Conservation (phyloP, 805 yeast species). For the Saturnispora bothae region DNA sequence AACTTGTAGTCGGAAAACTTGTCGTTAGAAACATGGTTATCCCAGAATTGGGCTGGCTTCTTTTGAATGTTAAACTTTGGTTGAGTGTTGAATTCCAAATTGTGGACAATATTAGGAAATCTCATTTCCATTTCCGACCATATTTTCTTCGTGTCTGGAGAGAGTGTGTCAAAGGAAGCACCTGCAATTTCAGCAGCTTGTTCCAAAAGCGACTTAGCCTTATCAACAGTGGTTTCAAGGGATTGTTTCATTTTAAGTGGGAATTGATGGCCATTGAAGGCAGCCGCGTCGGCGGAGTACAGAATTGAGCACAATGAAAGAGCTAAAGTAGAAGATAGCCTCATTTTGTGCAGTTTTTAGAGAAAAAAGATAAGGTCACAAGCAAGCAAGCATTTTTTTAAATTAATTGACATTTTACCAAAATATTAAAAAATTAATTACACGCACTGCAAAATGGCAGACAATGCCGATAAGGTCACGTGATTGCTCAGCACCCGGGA, state of each 20-base stretch:
- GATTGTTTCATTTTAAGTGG: slow-evolving; percentile 9
- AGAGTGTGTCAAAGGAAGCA: slow-evolving; percentile 38
- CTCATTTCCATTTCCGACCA: slow-evolving; percentile 57
- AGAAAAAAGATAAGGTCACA: not conserved
- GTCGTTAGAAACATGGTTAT: slow-evolving; percentile 22
- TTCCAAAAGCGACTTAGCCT: slow-evolving; percentile 21
- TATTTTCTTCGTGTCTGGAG: slow-evolving; percentile 37
- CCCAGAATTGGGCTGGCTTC: slow-evolving; percentile 28
- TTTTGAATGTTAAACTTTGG: slow-evolving; percentile 34
- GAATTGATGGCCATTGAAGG: slow-evolving; percentile 2
- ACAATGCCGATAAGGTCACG: slow-evolving; percentile 5
- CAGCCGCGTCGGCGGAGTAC: slow-evolving; percentile 5
- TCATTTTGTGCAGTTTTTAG: slow-evolving; percentile 6
- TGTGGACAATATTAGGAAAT: slow-evolving; percentile 46
- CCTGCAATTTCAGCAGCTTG: slow-evolving; percentile 42
- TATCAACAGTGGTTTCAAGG: slow-evolving; percentile 4
- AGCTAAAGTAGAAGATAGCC: slow-evolving; percentile 9
- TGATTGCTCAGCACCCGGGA: slow-evolving; percentile 50
- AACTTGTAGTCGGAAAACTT: slow-evolving; percentile 36
- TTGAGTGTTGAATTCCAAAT: slow-evolving; percentile 38
- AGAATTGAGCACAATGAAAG: slow-evolving; percentile 8
- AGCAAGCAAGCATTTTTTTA: not conserved
- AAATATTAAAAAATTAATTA: no score
- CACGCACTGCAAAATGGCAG: slow-evolving; percentile 3
- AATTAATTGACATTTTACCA: not conserved